Percentiles rank a stretch among this genome's conserved stretches.
Evolutionary conservation across 371 early-diverging fungal species (phyloP).

Genomic region (Syncephalastrum contaminatum): DNA sequence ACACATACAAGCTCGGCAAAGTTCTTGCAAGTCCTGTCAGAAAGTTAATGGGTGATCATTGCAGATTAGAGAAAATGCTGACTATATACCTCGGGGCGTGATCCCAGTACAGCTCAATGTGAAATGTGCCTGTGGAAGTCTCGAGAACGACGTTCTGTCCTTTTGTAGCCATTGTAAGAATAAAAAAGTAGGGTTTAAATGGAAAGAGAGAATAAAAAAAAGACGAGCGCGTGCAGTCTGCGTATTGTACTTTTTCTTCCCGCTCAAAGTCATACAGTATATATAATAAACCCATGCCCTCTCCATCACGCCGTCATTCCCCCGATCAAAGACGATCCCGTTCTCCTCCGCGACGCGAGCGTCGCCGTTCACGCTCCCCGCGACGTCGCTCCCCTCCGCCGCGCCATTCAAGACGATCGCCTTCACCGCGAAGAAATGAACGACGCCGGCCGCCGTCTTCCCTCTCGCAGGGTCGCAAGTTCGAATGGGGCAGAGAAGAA

Average conservation of each 20-base stretch:
- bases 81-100: conserved; percentile 62
- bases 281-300: too few relatives aligned
- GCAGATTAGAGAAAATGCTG: background rate
- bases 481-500: conserved; percentile 17
- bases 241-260: too few relatives aligned
- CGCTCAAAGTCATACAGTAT: too few relatives aligned
- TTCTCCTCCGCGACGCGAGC: conserved; percentile 14
- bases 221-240: too few relatives aligned
- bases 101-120: conserved; percentile 70
- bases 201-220: too few relatives aligned
- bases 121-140: conserved; percentile 67
- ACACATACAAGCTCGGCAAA: conserved; percentile 67
- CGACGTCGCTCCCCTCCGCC: conserved; percentile 23
- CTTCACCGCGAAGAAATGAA: too few relatives aligned
- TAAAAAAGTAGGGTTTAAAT: too few relatives aligned
- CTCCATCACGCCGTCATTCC: too few relatives aligned
- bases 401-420: conserved; percentile 3
- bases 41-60: background rate
- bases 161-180: conserved; percentile 18
- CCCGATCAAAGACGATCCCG: conserved; percentile 7
- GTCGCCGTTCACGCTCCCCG: conserved; percentile 10
- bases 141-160: conserved; percentile 51
- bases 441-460: too few relatives aligned
- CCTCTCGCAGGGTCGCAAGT: too few relatives aligned
- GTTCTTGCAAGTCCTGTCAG: conserved; percentile 66